Conservation (phyloP, 2,329 filamentous ascomycete genomes). For the Claviceps maximensis region DNA sequence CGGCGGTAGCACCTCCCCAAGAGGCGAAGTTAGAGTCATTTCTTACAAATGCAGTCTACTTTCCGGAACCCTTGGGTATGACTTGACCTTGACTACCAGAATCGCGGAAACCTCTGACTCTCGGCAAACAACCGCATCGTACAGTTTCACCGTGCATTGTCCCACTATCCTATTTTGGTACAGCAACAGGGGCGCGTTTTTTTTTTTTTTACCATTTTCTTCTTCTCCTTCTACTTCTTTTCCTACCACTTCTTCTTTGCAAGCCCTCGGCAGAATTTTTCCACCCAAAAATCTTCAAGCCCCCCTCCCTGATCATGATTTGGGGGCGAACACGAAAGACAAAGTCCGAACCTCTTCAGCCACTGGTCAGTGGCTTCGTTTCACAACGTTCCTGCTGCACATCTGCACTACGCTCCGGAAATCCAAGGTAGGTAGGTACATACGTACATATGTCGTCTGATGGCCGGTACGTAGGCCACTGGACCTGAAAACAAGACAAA, state of each 20-base stretch:
- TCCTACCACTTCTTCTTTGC: too few relatives aligned
- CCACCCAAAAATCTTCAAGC: not conserved
- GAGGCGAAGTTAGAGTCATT: not conserved
- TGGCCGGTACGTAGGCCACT: not conserved
- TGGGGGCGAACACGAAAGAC: not conserved
- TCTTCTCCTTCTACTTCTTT: too few relatives aligned
- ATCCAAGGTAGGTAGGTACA: not conserved
- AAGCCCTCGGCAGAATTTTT: not conserved
- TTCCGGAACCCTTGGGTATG: not conserved
- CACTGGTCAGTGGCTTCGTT: not conserved
- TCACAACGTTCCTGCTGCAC: not conserved
- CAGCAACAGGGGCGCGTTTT: not conserved
- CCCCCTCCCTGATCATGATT: not conserved
- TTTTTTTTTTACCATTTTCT: too few relatives aligned
- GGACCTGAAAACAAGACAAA: not conserved
- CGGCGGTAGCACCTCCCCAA: not conserved
- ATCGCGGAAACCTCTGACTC: not conserved
- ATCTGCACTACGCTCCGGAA: not conserved
- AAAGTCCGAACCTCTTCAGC: not conserved
- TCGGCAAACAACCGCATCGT: conserved; percentile 2
- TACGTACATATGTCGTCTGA: not conserved
- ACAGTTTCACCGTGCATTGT: not conserved
- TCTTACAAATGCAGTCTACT: not conserved
- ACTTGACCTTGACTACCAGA: not conserved
- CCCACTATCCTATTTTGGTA: not conserved